phyloP scores from a whole-genome alignment of 306 rosid species.

The Elaeagnus macrophylla region DNA sequence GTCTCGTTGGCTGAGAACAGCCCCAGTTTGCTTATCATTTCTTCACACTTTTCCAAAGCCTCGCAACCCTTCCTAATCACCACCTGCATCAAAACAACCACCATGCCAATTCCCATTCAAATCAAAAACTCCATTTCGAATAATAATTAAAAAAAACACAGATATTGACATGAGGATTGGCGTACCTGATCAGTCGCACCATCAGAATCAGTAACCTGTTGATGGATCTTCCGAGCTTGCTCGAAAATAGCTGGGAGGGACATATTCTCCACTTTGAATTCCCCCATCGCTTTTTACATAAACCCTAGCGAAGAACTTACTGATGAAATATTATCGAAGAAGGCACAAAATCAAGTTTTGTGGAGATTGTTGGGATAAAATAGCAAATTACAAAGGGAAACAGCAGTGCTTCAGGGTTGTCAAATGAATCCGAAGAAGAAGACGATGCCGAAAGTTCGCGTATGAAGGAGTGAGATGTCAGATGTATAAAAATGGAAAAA shows the following conservation, averaged over 20 bases:
- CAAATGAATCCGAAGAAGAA: neutral
- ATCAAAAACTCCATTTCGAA: slow-evolving; percentile 2
- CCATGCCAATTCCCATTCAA: slow-evolving; percentile 1
- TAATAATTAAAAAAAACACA: neutral
- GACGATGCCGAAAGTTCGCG: too few species aligned
- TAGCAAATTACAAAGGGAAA: slow-evolving; percentile 3
- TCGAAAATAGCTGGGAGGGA: slow-evolving; percentile 74
- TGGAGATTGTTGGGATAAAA: neutral
- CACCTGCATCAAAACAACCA: slow-evolving; percentile 35
- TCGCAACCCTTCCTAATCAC: slow-evolving; percentile 57
- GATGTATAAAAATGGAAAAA: too few species aligned
- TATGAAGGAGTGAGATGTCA: too few species aligned
- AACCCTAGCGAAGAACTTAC: neutral
- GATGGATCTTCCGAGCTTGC: slow-evolving; percentile 70
- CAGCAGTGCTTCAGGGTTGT: slow-evolving; percentile 2
- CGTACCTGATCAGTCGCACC: slow-evolving; percentile 56
- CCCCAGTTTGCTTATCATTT: slow-evolving; percentile 69
- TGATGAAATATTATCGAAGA: neutral
- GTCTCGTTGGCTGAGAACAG: slow-evolving; percentile 82
- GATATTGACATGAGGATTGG: neutral
- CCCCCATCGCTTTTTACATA: slow-evolving; percentile 23
- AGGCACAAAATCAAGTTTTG: neutral
- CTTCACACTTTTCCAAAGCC: slow-evolving; percentile 59
- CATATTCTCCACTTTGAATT: slow-evolving; percentile 48
- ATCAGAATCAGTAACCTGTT: slow-evolving; percentile 45